Evolutionary conservation across 2,329 filamentous ascomycete genomes (phyloP).

Genomic region (Zymoseptoria ardabiliae): DNA sequence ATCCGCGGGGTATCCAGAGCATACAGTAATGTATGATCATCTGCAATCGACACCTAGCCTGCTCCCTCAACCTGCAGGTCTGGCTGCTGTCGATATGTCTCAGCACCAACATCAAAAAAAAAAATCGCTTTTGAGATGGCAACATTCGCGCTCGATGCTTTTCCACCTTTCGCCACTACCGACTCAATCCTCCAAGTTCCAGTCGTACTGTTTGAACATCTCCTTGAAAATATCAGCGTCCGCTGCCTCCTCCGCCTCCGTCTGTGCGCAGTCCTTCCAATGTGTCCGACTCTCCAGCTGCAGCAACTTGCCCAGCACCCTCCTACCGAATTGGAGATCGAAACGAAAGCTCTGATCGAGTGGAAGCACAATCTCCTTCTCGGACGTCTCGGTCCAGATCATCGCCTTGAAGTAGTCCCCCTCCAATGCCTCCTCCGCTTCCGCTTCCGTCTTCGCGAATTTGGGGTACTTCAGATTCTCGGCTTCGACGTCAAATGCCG

Average conservation of each 20-base stretch:
- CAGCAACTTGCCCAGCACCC: slow-evolving; percentile 81
- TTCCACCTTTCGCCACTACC: background rate
- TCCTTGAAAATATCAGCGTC: slow-evolving; percentile 74
- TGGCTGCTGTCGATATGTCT: background rate
- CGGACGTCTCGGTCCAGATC: slow-evolving; percentile 36
- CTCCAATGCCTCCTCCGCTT: slow-evolving; percentile 19
- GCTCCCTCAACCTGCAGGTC: background rate
- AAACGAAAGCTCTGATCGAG: slow-evolving; percentile 73
- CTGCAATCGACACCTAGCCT: background rate
- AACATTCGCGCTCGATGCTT: background rate
- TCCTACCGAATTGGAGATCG: slow-evolving; percentile 82
- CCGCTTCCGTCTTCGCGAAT: slow-evolving; percentile 35
- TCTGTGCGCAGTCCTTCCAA: slow-evolving; percentile 81
- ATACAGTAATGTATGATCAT: background rate
- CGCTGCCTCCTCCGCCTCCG: slow-evolving; percentile 65
- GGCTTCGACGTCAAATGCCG: slow-evolving; percentile 80
- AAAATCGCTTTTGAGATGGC: background rate
- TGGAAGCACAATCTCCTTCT: slow-evolving; percentile 62
- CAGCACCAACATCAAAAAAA: background rate
- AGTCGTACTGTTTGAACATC: slow-evolving; percentile 81
- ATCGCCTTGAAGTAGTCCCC: slow-evolving; percentile 31
- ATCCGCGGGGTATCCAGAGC: background rate
- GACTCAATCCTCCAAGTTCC: background rate
- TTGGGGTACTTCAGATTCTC: slow-evolving; percentile 61
- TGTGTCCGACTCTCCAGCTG: slow-evolving; percentile 68